phyloP scores from a whole-genome alignment of 169 alveolate species.

The Neospora caninum region DNA sequence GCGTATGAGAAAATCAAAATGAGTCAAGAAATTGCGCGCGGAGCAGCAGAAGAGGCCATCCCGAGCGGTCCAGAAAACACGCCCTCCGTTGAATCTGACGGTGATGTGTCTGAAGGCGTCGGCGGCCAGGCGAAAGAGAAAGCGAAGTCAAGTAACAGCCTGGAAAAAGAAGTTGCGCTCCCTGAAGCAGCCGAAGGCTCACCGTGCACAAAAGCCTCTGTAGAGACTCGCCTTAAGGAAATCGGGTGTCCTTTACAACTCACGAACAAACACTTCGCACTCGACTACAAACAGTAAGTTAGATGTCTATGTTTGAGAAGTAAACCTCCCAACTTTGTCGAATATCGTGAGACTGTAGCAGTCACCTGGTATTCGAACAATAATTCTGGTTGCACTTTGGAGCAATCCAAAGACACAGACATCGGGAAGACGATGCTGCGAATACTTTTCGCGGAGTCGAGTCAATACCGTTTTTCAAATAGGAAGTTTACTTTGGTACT shows the following conservation, averaged over 20 bases:
- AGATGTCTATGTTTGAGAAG: background rate
- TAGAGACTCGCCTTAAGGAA: background rate
- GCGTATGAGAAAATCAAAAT: background rate
- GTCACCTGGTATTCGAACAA: too few species aligned
- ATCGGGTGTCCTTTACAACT: constrained; percentile 4
- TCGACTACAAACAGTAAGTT: background rate
- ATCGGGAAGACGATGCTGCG: too few species aligned
- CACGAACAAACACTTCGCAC: background rate
- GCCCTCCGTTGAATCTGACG: background rate
- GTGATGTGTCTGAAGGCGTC: background rate
- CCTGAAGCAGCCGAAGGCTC: background rate
- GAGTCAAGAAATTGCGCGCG: background rate
- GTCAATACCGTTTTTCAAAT: too few species aligned
- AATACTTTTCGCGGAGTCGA: too few species aligned
- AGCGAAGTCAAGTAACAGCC: background rate
- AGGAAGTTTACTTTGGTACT: too few species aligned
- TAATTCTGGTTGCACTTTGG: background rate
- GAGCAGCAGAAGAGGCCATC: background rate
- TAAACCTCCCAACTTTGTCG: background rate
- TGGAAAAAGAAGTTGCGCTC: background rate
- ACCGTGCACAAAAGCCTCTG: background rate
- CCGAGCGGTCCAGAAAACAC: background rate
- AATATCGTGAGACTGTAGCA: background rate
- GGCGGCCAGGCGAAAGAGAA: background rate
- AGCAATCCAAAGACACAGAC: too few species aligned